Evolutionary conservation across 768 basidiomycete genomes (phyloP), one percentile per base, ranked within the genome.

Genomic region (Tephrocybe sp.): DNA sequence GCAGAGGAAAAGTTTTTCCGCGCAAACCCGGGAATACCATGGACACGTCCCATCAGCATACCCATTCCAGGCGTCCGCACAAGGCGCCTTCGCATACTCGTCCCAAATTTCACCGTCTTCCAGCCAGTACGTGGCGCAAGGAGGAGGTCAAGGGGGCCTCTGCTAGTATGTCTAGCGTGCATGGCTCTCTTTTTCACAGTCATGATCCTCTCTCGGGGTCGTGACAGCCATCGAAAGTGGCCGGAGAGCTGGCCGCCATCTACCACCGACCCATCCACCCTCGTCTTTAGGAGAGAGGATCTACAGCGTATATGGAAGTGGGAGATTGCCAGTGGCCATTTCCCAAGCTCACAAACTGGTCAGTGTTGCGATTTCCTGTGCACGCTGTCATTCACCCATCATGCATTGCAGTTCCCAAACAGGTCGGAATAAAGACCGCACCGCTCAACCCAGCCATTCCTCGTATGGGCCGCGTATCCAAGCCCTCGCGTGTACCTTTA

Each of bases 261-360:
- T 19, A 60, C 64, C 1, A 59, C 68, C n/a, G 75, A 84, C 27
- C 70, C 79, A 13, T 71, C 88, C 1, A 89, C 89, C 30, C 75
- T 91, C 22, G 85, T 89, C 30, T 91, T 80, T 57, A 70, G 72
- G 33, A 74, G 83, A 22, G 74, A 83, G 34, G 87, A 94, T 59
- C 65, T 94, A 24, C 86, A 87, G 64, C 76, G 81, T 63, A 87
- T 97, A 62, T 97, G 94, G 93, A 78, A 82, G 53, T 97, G 93
- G 93, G 94, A 95, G 72, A 77, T 97, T 48, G 78, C 83, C 34
- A 88, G 88, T 56, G 94, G 93, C 5, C 92, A 94, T 69, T 88
- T 87, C 69, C 93, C 94, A 19, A 89, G 86, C 63, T 72, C 70
- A 41, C 74, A 79, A 43, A 75, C 76, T 42, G 80, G 90, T 89